Evolutionary conservation across 345 rosid genomes (phyloP), one percentile per base, ranked within the genome.

Genomic region (Balakata baccata): DNA sequence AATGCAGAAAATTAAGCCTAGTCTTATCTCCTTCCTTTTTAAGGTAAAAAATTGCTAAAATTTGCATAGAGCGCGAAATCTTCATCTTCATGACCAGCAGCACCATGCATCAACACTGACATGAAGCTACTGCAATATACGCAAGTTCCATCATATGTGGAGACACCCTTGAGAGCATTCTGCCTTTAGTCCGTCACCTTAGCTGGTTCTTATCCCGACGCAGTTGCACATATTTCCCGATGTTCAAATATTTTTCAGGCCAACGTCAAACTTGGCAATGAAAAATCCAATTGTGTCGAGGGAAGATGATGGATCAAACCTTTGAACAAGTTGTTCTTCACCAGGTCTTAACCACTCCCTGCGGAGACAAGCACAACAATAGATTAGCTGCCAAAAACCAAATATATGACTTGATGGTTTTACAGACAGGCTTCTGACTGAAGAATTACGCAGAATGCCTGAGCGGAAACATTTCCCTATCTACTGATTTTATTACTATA

Each of bases 341-440:
- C 96, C 96, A 0, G 98, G 91, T 82, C 86, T 91, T 77, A 95
- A 78, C 99, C 99, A 93, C 66, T 95, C 93, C 92, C 98, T 93
- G 77, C 11, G 34, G 22, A 16, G 57, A 56, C 49, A 50, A 61
- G 16, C 64, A 53, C 20, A 2, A 54, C 9, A 75, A 43, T 6
- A 4, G 9, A 17, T 46, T 39, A 39, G 17, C 45, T 13, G n/a
- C 10, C 18, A 2, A 12, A 1, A 6, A 10, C 22, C n/a, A 50
- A 29, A 43, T 20, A 11, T 22, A 47, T 47, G 38, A 3, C 52
- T 66, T 41, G 4, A 17, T 53, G 18, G 18, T 53, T 53, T 53
- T 6, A 53, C n/a, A 18, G 7, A 4, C 8, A 6, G 20, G 10
- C 4, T 2, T 53, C 7, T 12, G 41, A 60, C 14, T 0, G 64